These are phyloP conservation scores for Neolentinus lepideus DNA, from an alignment of 1,284 basidiomycete genomes.

Conservation along the genomic window DNA sequence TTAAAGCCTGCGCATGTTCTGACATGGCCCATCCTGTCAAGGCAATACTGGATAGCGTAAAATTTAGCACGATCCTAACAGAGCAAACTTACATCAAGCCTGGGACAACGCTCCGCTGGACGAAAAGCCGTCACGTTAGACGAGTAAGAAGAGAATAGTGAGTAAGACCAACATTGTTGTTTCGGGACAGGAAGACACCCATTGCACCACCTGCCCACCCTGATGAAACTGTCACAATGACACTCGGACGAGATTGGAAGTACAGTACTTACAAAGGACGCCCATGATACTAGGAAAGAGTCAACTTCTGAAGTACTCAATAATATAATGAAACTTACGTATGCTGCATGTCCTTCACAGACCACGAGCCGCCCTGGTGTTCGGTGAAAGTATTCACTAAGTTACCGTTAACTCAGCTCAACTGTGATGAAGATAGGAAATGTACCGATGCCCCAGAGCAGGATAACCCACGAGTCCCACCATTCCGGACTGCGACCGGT, in stretches of 20 bases:
- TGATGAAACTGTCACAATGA: slow-evolving; percentile 16
- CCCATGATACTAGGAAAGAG: slow-evolving; percentile 28
- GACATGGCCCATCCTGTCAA: slow-evolving; percentile 96
- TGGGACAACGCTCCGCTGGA: slow-evolving; percentile 76
- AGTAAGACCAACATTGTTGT: slow-evolving; percentile 50
- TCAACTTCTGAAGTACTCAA: not conserved
- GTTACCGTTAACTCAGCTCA: not conserved
- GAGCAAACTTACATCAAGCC: slow-evolving; percentile 62
- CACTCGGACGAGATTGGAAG: not conserved
- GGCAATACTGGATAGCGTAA: slow-evolving; percentile 50
- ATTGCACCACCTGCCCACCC: slow-evolving; percentile 91
- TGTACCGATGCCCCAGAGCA: slow-evolving; percentile 70
- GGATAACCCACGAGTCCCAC: slow-evolving; percentile 88
- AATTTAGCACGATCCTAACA: slow-evolving; percentile 5
- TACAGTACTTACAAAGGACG: slow-evolving; percentile 27
- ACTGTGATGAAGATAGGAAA: slow-evolving; percentile 2
- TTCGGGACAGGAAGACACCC: slow-evolving; percentile 81
- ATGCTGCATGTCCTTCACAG: slow-evolving; percentile 93
- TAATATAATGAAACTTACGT: slow-evolving; percentile 43
- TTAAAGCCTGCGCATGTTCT: slow-evolving; percentile 79
- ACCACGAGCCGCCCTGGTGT: slow-evolving; percentile 76
- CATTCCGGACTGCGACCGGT: slow-evolving; percentile 79
- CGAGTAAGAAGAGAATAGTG: not conserved
- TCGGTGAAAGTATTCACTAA: slow-evolving; percentile 92
- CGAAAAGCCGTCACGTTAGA: slow-evolving; percentile 2